Percentiles rank a stretch among this genome's conserved stretches.
Conservation (phyloP, 768 basidiomycete genomes). For the Leccinellum albellum region DNA sequence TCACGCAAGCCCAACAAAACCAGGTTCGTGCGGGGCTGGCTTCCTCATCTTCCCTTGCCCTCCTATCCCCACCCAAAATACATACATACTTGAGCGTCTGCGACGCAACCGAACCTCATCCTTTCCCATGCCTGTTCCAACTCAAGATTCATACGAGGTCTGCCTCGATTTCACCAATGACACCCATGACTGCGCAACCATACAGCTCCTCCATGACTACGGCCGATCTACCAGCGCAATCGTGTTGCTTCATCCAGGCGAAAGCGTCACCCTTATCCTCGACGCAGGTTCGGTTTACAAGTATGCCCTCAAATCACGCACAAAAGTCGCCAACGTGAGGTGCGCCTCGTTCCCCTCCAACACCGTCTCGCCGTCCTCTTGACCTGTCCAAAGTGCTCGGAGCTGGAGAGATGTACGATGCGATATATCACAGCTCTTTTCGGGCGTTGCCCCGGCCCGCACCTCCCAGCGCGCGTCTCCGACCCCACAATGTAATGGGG, state of each 20-base stretch:
- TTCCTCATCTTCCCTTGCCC: conserved; percentile 14
- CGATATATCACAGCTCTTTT: conserved; percentile 58
- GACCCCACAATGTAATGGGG: conserved; percentile 43
- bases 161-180: conserved; percentile 69
- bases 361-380: conserved; percentile 1
- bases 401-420: conserved; percentile 65
- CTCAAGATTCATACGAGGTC: conserved; percentile 56
- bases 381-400: conserved; percentile 44
- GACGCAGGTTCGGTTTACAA: conserved; percentile 67
- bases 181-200: conserved; percentile 57
- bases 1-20: conserved; percentile 35
- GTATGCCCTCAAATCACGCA: conserved; percentile 63
- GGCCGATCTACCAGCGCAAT: conserved; percentile 51
- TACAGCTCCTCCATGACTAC: conserved; percentile 64
- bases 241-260: conserved; percentile 57
- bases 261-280: conserved; percentile 62
- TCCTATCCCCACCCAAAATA: conserved; percentile 16
- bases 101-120: conserved; percentile 13
- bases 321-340: conserved; percentile 69
- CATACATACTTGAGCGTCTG: conserved; percentile 31
- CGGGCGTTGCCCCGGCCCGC: conserved; percentile 33
- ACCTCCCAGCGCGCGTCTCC: conserved; percentile 32
- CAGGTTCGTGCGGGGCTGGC: conserved; percentile 24
- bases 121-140: conserved; percentile 52
- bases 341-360: conserved; percentile 32